Conservation (phyloP, 345 rosid species). For the Salix caprea region DNA sequence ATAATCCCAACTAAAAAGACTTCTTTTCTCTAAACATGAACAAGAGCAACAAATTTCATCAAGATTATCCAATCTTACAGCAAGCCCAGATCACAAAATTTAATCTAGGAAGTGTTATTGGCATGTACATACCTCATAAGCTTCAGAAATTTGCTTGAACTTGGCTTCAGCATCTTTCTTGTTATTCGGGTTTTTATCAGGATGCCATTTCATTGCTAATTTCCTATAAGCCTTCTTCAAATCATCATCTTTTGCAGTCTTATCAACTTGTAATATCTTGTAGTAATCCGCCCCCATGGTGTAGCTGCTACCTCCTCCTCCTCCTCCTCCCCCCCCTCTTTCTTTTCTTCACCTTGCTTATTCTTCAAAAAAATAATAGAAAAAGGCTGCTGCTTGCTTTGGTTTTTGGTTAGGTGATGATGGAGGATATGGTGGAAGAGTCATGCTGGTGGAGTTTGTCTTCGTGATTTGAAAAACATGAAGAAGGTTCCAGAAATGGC, state of each 20-base stretch:
- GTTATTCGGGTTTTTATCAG: conserved; percentile 27
- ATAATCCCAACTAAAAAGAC: not conserved
- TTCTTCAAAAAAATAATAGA: not conserved
- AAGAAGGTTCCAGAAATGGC: conserved; percentile 14
- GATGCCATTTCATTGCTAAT: conserved; percentile 33
- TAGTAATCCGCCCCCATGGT: conserved; percentile 29
- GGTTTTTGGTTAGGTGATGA: not conserved
- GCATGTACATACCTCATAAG: conserved; percentile 18
- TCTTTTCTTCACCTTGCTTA: not conserved
- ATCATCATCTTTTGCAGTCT: conserved; percentile 21
- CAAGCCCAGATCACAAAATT: not conserved
- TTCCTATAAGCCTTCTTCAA: conserved; percentile 29
- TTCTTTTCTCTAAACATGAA: not conserved
- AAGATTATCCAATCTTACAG: not conserved
- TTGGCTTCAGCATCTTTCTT: conserved; percentile 27
- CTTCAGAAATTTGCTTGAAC: conserved; percentile 27
- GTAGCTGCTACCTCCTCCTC: not conserved
- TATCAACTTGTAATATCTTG: conserved; percentile 21
- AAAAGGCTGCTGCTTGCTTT: not conserved
- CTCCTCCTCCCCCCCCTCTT: not conserved
- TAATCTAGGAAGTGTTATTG: not conserved
- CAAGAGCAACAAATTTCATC: not conserved
- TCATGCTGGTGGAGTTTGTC: not conserved
- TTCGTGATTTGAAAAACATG: not conserved
- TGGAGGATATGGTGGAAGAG: too few species aligned